These are phyloP conservation scores for Neoboletus subvelutipes DNA, from an alignment of 768 basidiomycete genomes.

Conservation along the genomic window DNA sequence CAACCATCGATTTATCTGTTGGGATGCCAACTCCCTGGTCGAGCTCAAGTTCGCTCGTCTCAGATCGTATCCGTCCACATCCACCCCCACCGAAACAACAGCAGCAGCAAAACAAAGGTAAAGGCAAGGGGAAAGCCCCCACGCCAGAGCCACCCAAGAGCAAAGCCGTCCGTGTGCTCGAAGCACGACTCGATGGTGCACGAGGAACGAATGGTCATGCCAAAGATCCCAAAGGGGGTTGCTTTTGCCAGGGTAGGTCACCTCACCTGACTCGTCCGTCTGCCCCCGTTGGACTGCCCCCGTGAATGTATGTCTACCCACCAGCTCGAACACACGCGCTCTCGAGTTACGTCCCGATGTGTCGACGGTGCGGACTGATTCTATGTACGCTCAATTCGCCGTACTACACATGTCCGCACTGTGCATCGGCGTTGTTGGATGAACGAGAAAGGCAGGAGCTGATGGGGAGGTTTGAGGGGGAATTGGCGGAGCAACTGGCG, in stretches of 20 bases:
- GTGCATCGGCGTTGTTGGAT: conserved; percentile 41
- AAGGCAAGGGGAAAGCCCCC: conserved; percentile 44
- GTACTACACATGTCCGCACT: conserved; percentile 54
- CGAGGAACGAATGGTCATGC: conserved; percentile 32
- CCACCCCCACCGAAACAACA: conserved; percentile 17
- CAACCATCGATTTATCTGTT: neutral
- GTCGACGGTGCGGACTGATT: conserved; percentile 59
- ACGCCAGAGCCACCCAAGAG: conserved; percentile 42
- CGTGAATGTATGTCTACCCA: neutral
- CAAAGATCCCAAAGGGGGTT: conserved; percentile 62
- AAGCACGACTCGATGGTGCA: conserved; percentile 45
- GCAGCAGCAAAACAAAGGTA: conserved; percentile 23
- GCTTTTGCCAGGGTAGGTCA: conserved; percentile 63
- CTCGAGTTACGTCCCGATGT: conserved; percentile 57
- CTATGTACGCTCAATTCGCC: conserved; percentile 59
- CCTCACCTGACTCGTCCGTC: neutral
- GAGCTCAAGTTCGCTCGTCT: conserved; percentile 47
- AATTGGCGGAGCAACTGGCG: conserved; percentile 43
- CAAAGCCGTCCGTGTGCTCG: conserved; percentile 46
- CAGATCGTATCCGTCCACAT: conserved; percentile 50
- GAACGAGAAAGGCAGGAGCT: conserved; percentile 35
- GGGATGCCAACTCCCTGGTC: conserved; percentile 23
- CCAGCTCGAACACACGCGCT: conserved; percentile 57
- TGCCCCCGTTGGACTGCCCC: neutral
- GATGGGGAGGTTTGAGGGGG: conserved; percentile 41